Evolutionary conservation across 2,329 filamentous ascomycete species (phyloP), one percentile per base, ranked within the genome.

Genomic region (Zalaria sp.): DNA sequence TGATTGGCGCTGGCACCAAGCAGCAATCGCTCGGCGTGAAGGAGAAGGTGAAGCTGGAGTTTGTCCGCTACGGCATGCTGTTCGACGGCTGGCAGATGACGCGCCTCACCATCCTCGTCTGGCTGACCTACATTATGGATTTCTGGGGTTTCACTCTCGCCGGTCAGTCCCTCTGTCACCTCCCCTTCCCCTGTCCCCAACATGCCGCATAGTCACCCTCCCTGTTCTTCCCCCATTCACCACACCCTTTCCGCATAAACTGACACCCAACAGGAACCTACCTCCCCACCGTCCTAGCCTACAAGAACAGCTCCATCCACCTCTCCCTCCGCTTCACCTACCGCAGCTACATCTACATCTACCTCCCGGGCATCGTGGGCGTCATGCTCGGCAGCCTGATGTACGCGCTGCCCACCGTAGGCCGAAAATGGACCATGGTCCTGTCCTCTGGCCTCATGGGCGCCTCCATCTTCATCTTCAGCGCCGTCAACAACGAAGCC

Each of bases 321-420:
- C 57, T 68, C 3, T 63, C 64, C 3, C 60, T 73, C 7, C 50
- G 53, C 40, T 51, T 63, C 49, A 74, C 69, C 0, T 75, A 75
- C 47, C 64, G 67, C 11, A 66, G 62, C 3, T 74, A 73, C 52
- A 64, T 75, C 29, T 70, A 69, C 49, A 73, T 72, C 2, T 73
- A 73, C 53, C 58, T 66, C 0, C 70, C 70, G 0, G 70, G 71
- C 3, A 66, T 71, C 5, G 44, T 72, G 0, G 71, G 68, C 25
- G 71, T 73, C 1, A 53, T 72, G 0, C 51, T 72, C 2, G 71
- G 68, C 1, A 60, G 66, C 0, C 59, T 68, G 56, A 62, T 68
- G 57, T 72, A 72, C 57, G 51, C 62, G 51, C 60, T 66, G 37
- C 49, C 64, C 1, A 45, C 47, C n/a, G 38, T 67, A n/a, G 65